Evolutionary conservation across 257 asterid species (phyloP).

Genomic region (Solanum pennellii): DNA sequence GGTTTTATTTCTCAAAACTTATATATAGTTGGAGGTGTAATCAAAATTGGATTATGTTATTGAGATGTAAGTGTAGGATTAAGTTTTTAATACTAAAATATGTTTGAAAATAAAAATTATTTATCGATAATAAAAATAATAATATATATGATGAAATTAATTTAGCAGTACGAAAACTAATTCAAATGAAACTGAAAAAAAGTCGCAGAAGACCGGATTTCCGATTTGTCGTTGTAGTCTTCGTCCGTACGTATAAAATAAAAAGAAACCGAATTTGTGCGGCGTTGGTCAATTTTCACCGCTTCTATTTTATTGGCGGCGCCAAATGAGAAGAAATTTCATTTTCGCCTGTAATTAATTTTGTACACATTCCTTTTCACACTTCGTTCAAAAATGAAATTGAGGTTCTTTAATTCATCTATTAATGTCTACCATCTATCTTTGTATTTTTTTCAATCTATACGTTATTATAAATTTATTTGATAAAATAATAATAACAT

Average conservation of each 20-base stretch:
- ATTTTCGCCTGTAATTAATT: not conserved
- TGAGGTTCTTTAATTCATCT: not conserved
- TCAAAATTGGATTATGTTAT: not conserved
- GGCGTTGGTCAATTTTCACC: not conserved
- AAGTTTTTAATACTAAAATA: not conserved
- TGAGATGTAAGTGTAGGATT: too few relatives aligned
- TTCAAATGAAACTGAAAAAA: fast-evolving
- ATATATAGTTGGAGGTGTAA: not conserved
- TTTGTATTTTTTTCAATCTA: too few relatives aligned
- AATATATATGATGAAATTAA: too few relatives aligned
- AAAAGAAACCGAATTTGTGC: not conserved
- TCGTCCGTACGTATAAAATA: constrained; percentile 2
- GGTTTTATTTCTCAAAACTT: not conserved
- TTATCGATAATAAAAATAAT: fast-evolving
- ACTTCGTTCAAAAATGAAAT: not conserved
- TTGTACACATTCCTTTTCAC: not conserved
- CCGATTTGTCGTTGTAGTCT: not conserved
- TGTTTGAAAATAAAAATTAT: not conserved
- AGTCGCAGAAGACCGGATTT: not conserved
- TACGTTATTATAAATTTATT: too few relatives aligned
- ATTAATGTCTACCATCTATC: too few relatives aligned
- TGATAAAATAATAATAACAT: too few relatives aligned
- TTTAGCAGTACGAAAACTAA: not conserved
- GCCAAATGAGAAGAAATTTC: not conserved
- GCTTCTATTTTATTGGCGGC: not conserved